Percentiles rank a stretch among this genome's conserved stretches.
Evolutionary conservation across 345 rosid species (phyloP).

Genomic region (Cochlearia excelsa): DNA sequence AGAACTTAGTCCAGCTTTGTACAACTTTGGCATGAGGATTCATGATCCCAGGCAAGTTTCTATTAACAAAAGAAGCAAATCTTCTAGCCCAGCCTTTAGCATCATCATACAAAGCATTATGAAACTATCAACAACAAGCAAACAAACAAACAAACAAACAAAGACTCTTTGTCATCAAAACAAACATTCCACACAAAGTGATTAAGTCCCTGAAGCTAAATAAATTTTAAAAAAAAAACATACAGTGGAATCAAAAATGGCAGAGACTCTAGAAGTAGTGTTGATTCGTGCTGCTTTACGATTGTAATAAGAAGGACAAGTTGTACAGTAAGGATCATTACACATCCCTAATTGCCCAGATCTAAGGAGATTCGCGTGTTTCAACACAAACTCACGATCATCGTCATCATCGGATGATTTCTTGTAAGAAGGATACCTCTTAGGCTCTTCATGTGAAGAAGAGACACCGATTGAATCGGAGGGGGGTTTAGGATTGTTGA

Average conservation of each 20-base stretch:
- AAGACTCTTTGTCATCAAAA: conserved; percentile 17
- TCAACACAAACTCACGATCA: conserved; percentile 30
- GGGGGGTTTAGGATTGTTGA: conserved; percentile 34
- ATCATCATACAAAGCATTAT: conserved; percentile 65
- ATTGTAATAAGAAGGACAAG: conserved; percentile 70
- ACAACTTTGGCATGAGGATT: conserved; percentile 72
- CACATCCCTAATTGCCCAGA: conserved; percentile 89
- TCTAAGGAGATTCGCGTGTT: conserved; percentile 67
- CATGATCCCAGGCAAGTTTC: conserved; percentile 58
- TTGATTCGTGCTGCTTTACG: conserved; percentile 35
- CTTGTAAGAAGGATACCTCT: conserved; percentile 45
- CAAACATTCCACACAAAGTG: neutral
- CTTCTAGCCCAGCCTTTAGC: conserved; percentile 83
- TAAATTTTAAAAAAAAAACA: conserved; percentile 8
- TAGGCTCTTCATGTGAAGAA: conserved; percentile 21
- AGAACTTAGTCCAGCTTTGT: conserved; percentile 67
- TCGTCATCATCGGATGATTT: conserved; percentile 37
- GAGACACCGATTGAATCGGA: conserved; percentile 8
- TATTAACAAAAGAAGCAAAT: conserved; percentile 36
- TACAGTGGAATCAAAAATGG: conserved; percentile 57
- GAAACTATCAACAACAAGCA: conserved; percentile 44
- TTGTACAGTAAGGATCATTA: conserved; percentile 88
- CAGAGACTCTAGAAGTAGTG: conserved; percentile 42
- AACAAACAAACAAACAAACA: conserved; percentile 5
- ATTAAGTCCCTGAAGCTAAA: neutral